Evolutionary conservation across 2,329 filamentous ascomycete genomes (phyloP).

Genomic region (Aspergillus caelatus): DNA sequence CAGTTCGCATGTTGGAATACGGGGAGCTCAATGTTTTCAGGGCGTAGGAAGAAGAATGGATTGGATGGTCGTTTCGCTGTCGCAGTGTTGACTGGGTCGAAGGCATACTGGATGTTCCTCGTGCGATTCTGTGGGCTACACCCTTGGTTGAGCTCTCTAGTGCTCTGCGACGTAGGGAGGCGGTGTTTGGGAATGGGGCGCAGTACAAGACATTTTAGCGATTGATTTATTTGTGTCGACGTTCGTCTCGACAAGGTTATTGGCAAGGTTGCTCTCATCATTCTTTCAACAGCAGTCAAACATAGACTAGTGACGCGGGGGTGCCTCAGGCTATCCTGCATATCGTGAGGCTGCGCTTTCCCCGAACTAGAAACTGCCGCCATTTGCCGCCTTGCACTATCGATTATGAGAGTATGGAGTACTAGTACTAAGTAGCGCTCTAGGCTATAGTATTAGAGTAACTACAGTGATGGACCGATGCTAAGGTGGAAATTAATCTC

Average conservation of each 20-base stretch:
- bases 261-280: neutral
- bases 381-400: neutral
- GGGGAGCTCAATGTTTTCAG: neutral
- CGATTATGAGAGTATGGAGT: no score
- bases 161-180: neutral
- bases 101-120: conserved; percentile 9
- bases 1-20: conserved; percentile 5
- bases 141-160: no score
- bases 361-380: conserved; percentile 11
- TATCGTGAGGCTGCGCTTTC: neutral
- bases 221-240: neutral
- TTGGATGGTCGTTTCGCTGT: neutral
- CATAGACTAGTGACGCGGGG: neutral
- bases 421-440: no score
- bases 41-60: conserved; percentile 9
- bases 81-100: conserved; percentile 12
- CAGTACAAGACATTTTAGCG: neutral
- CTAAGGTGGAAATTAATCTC: no score
- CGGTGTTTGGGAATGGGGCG: neutral
- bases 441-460: no score
- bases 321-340: neutral
- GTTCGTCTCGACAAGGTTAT: neutral
- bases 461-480: no score
- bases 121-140: neutral
- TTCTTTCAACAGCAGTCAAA: neutral